phyloP scores from a whole-genome alignment of 495 filamentous ascomycete genomes.

The Podospora comata region DNA sequence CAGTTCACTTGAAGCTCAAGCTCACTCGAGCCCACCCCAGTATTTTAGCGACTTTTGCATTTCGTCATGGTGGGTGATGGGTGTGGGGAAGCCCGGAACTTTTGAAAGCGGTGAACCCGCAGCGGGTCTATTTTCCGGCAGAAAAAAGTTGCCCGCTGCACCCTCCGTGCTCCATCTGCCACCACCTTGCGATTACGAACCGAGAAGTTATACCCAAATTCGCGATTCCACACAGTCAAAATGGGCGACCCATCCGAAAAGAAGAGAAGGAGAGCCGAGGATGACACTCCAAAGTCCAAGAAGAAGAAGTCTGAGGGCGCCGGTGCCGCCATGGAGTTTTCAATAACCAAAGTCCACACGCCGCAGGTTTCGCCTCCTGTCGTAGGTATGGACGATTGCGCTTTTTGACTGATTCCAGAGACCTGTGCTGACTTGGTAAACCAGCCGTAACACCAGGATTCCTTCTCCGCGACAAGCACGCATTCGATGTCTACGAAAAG shows the following conservation, averaged over 20 bases:
- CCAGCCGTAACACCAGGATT: conserved; percentile 69
- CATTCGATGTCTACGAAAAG: conserved; percentile 64
- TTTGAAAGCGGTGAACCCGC: conserved; percentile 14
- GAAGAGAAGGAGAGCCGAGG: conserved; percentile 69
- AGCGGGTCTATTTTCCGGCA: conserved; percentile 11
- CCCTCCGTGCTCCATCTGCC: neutral
- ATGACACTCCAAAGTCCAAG: conserved; percentile 42
- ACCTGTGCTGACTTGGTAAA: conserved; percentile 10
- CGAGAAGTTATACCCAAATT: neutral
- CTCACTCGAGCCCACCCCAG: neutral
- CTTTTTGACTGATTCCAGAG: neutral
- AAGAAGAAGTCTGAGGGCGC: conserved; percentile 47
- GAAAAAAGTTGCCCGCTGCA: conserved; percentile 22
- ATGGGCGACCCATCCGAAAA: conserved; percentile 60
- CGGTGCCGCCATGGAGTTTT: conserved; percentile 33
- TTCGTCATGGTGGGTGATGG: conserved; percentile 9
- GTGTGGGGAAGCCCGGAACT: conserved; percentile 1
- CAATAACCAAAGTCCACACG: conserved; percentile 57
- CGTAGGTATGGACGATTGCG: conserved; percentile 50
- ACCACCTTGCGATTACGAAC: neutral
- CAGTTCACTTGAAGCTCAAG: neutral
- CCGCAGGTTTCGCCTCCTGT: conserved; percentile 61
- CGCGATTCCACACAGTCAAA: conserved; percentile 16
- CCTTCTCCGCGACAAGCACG: conserved; percentile 50
- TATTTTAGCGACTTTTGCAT: neutral